Evolutionary conservation across 768 basidiomycete genomes (phyloP).

Genomic region (Boletus eberwhitei): DNA sequence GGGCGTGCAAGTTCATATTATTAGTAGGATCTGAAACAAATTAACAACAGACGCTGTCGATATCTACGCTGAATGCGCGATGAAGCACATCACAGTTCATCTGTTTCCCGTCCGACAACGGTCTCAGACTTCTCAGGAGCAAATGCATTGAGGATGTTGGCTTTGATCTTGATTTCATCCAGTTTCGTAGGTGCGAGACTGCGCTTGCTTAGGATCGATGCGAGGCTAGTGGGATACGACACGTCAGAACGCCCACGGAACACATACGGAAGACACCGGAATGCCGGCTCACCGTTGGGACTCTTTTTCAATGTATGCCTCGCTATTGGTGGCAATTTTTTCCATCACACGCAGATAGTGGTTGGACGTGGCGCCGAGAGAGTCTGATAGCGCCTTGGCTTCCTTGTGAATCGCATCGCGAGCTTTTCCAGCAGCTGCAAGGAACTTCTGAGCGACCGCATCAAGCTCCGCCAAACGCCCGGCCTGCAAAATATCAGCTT

Average conservation of each 20-base stretch:
- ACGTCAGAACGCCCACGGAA: slow-evolving; percentile 4
- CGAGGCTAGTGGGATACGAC: slow-evolving; percentile 46
- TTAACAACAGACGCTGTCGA: slow-evolving; percentile 14
- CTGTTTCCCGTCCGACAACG: slow-evolving; percentile 27
- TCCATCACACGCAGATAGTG: slow-evolving; percentile 92
- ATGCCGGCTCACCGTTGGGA: slow-evolving; percentile 59
- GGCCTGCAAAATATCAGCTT: slow-evolving; percentile 46
- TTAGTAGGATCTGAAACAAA: slow-evolving; percentile 15
- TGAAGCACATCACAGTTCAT: slow-evolving; percentile 42
- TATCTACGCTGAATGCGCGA: slow-evolving; percentile 9
- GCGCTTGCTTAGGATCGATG: slow-evolving; percentile 73
- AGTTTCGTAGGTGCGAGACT: slow-evolving; percentile 74
- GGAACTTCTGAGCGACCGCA: slow-evolving; percentile 70
- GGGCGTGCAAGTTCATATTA: slow-evolving; percentile 8
- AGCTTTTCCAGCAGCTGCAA: slow-evolving; percentile 52
- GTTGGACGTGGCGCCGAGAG: slow-evolving; percentile 52
- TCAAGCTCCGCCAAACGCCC: slow-evolving; percentile 81
- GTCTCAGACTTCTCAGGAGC: slow-evolving; percentile 36
- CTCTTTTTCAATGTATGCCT: slow-evolving; percentile 84
- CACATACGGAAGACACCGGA: neutral
- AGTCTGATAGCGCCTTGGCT: slow-evolving; percentile 48
- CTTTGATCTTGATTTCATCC: slow-evolving; percentile 91
- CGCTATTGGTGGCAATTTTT: slow-evolving; percentile 68
- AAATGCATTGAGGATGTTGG: slow-evolving; percentile 78
- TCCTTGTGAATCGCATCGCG: slow-evolving; percentile 64